Evolutionary conservation across 2,329 filamentous ascomycete genomes (phyloP).

Genomic region (Colletotrichum australisinense): DNA sequence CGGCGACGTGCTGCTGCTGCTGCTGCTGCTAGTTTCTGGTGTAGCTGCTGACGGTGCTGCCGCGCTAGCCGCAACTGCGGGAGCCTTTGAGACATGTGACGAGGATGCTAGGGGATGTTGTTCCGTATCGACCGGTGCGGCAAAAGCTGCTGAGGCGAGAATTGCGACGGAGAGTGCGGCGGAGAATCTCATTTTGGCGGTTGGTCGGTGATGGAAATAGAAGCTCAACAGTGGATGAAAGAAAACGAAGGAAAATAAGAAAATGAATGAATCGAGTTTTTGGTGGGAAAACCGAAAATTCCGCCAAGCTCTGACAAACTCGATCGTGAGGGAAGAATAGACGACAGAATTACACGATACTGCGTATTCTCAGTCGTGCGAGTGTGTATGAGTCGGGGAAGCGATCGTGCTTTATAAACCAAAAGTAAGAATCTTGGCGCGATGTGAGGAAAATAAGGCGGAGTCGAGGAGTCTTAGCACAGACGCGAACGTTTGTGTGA

Average conservation of each 20-base stretch:
- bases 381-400: not conserved
- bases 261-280: not conserved
- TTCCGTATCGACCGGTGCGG: conserved; percentile 20
- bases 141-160: not conserved
- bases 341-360: not conserved
- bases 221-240: not conserved
- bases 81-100: not conserved
- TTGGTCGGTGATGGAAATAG: not conserved
- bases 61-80: not conserved
- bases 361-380: not conserved
- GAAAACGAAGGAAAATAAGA: not conserved
- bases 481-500: not conserved
- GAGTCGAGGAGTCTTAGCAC: not conserved
- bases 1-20: not conserved
- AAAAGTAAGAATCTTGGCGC: not conserved
- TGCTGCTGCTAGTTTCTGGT: not conserved
- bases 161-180: conserved; percentile 1
- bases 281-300: too few relatives aligned
- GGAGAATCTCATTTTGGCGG: conserved; percentile 11
- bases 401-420: not conserved
- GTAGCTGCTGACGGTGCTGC: not conserved
- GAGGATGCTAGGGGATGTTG: conserved; percentile 1
- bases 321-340: not conserved
- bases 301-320: not conserved
- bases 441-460: not conserved